Percentiles rank a stretch among this genome's conserved stretches.
These are phyloP conservation scores for Ogataea methylovora DNA, from an alignment of 805 yeast genomes.

Conservation along the genomic window DNA sequence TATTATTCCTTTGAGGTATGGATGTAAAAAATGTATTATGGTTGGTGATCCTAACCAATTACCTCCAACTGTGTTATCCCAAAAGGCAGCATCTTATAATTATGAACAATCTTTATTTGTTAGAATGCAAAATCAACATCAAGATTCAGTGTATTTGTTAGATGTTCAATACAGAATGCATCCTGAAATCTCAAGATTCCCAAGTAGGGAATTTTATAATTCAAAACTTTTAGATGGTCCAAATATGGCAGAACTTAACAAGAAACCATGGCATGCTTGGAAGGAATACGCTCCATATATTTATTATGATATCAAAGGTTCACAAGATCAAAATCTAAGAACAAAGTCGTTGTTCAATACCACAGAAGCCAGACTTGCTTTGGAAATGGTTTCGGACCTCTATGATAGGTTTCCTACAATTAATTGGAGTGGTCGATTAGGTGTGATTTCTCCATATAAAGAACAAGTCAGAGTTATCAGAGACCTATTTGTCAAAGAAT, in stretches of 20 bases:
- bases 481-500: constrained; percentile 45
- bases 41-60: constrained; percentile 98
- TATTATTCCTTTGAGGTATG: constrained; percentile 85
- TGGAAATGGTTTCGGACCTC: constrained; percentile 55
- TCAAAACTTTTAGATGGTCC: constrained; percentile 73
- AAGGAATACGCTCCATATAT: constrained; percentile 62
- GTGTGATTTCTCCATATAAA: constrained; percentile 91
- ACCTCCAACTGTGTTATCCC: constrained; percentile 94
- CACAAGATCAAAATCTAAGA: constrained; percentile 54
- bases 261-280: constrained; percentile 67
- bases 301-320: constrained; percentile 64
- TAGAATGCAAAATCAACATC: constrained; percentile 72
- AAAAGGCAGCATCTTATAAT: constrained; percentile 67
- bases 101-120: constrained; percentile 94
- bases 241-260: constrained; percentile 51
- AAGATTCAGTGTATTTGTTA: constrained; percentile 57
- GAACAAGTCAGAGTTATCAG: constrained; percentile 67
- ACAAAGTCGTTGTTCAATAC: constrained; percentile 67
- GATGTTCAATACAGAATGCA: constrained; percentile 98
- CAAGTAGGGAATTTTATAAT: constrained; percentile 75
- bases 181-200: constrained; percentile 82
- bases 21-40: constrained; percentile 85
- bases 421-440: constrained; percentile 67
- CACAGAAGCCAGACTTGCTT: constrained; percentile 66
- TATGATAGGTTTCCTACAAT: constrained; percentile 38